Conservation (phyloP, 345 rosid genomes). For the Moricandia moricandioides region DNA sequence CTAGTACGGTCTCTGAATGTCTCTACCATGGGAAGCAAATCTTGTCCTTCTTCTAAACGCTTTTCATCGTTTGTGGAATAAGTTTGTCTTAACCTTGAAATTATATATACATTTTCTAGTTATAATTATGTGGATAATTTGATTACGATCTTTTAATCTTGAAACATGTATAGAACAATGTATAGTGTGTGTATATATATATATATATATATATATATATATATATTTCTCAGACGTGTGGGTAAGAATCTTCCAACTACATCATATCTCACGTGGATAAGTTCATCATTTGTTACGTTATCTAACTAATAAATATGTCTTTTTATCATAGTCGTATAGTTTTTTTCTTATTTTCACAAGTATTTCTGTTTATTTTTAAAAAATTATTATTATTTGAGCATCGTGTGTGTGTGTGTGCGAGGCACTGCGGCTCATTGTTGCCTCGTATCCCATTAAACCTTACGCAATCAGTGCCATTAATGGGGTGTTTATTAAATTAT, state of each 20-base stretch:
- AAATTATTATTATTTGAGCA: neutral
- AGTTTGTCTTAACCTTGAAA: neutral
- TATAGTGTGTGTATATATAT: neutral
- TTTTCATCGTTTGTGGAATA: neutral
- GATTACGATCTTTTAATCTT: neutral
- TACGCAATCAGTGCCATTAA: conserved; percentile 33
- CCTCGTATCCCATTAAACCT: conserved; percentile 27
- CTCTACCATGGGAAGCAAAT: conserved; percentile 36
- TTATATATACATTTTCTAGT: neutral
- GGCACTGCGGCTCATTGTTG: neutral
- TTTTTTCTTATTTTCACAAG: neutral
- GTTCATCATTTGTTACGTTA: conserved; percentile 24
- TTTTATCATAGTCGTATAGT: neutral
- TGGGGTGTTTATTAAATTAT: neutral
- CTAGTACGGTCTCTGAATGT: conserved; percentile 32
- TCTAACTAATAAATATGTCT: neutral
- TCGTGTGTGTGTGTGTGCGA: conserved; percentile 2
- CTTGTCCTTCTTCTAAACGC: conserved; percentile 17
- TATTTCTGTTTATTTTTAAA: too few species aligned
- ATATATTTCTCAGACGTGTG: conserved; percentile 19
- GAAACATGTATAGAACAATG: neutral
- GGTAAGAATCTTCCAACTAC: conserved; percentile 10
- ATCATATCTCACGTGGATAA: conserved; percentile 13
- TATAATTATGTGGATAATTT: neutral
- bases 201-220: neutral